Conservation (phyloP, 768 basidiomycete species). For the Tricholoma bakamatsutake region DNA sequence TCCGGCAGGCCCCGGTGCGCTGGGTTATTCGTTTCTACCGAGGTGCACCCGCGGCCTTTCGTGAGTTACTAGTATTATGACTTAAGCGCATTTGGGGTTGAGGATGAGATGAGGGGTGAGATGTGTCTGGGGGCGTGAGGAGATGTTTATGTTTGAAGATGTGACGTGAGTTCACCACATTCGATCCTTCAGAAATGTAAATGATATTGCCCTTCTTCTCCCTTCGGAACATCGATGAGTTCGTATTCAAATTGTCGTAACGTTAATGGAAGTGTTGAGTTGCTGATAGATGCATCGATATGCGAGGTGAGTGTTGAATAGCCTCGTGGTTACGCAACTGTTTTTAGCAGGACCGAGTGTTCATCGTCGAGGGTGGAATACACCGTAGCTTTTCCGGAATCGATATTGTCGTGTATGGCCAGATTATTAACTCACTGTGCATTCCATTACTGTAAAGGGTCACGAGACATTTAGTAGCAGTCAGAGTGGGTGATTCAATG, state of each 20-base stretch:
- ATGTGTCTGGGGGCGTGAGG: slow-evolving; percentile 4
- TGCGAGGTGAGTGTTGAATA: background rate
- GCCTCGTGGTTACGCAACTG: background rate
- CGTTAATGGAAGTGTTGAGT: slow-evolving; percentile 12
- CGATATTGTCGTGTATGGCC: too few relatives aligned
- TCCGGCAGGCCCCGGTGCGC: slow-evolving; percentile 53
- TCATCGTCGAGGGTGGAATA: background rate
- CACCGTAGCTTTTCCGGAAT: too few relatives aligned
- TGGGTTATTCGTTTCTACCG: slow-evolving; percentile 35
- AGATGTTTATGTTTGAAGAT: slow-evolving; percentile 13
- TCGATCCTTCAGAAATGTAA: slow-evolving; percentile 40
- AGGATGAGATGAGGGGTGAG: background rate
- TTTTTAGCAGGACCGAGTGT: background rate
- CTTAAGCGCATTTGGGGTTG: slow-evolving; percentile 3
- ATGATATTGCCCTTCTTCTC: slow-evolving; percentile 36
- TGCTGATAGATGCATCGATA: background rate
- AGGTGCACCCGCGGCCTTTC: slow-evolving; percentile 31
- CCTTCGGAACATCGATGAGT: slow-evolving; percentile 8
- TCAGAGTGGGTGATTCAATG: too few relatives aligned
- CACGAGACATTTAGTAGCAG: too few relatives aligned
- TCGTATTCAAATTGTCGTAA: background rate
- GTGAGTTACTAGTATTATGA: slow-evolving; percentile 24
- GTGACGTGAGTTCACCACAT: slow-evolving; percentile 53
- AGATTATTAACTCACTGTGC: too few relatives aligned
- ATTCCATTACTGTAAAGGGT: too few relatives aligned